These are phyloP conservation scores for Aspergillus sergii DNA, from an alignment of 2,329 filamentous ascomycete genomes.

Conservation along the genomic window DNA sequence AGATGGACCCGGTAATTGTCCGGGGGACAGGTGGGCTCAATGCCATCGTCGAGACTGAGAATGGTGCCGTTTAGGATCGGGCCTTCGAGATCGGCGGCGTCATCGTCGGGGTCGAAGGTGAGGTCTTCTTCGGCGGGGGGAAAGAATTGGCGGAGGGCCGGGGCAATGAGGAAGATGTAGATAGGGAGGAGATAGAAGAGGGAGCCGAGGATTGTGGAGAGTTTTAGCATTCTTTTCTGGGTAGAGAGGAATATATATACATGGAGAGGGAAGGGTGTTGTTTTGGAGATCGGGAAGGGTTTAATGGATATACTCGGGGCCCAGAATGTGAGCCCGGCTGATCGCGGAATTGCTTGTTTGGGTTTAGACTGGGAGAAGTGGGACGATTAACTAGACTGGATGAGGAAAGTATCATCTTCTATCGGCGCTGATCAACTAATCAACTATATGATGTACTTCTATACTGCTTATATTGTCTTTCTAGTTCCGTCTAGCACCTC, in stretches of 20 bases:
- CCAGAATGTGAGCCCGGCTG: background rate
- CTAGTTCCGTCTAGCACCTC: background rate
- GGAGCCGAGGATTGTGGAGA: slow-evolving; percentile 37
- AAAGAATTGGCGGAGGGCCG: slow-evolving; percentile 32
- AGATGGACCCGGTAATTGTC: slow-evolving; percentile 48
- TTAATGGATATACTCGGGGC: background rate
- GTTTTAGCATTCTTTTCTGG: slow-evolving; percentile 15
- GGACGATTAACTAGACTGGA: background rate
- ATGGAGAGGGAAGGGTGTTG: background rate
- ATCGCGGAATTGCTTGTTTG: no score
- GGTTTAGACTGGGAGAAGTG: no score
- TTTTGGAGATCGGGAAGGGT: background rate
- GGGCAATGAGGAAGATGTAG: slow-evolving; percentile 40
- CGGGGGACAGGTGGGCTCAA: slow-evolving; percentile 28
- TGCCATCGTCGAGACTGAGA: slow-evolving; percentile 38
- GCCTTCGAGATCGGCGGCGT: slow-evolving; percentile 1
- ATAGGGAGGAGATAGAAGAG: slow-evolving; percentile 40
- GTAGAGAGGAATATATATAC: background rate
- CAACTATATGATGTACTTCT: no score
- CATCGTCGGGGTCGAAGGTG: slow-evolving; percentile 19
- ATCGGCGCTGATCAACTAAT: background rate
- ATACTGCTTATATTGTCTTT: no score
- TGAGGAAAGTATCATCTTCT: background rate
- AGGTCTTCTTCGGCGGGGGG: slow-evolving; percentile 17
- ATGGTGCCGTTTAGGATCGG: slow-evolving; percentile 32